phyloP scores from a whole-genome alignment of 2,329 filamentous ascomycete genomes.

The Fusarium longipes region DNA sequence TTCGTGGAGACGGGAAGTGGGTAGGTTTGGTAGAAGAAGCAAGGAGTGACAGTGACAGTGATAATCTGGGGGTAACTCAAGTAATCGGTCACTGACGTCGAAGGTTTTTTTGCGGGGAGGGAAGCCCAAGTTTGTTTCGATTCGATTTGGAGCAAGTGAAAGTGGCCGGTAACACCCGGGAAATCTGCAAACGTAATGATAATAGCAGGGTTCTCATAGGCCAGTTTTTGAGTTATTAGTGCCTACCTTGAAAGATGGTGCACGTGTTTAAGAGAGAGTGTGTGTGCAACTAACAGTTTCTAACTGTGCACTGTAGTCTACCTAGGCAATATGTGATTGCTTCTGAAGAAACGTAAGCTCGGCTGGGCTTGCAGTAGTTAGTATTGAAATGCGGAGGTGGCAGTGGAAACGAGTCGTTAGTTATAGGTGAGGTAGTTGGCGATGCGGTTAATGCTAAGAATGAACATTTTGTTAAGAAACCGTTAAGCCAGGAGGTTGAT shows the following conservation, averaged over 20 bases:
- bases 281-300: neutral
- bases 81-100: slow-evolving; percentile 39
- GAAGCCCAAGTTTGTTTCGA: slow-evolving; percentile 1
- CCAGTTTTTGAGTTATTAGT: slow-evolving; percentile 3
- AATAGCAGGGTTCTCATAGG: slow-evolving; percentile 54
- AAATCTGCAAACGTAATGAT: slow-evolving; percentile 32
- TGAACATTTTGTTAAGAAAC: slow-evolving; percentile 13
- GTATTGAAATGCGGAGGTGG: slow-evolving; percentile 20
- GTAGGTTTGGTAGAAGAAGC: neutral
- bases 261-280: slow-evolving; percentile 4
- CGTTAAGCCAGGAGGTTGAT: neutral
- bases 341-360: slow-evolving; percentile 2
- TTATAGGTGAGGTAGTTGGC: slow-evolving; percentile 1
- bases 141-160: neutral
- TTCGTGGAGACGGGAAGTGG: slow-evolving; percentile 3
- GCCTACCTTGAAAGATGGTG: neutral
- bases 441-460: slow-evolving; percentile 15
- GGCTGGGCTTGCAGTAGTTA: slow-evolving; percentile 30
- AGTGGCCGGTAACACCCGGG: slow-evolving; percentile 43
- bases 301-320: neutral
- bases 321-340: too few relatives aligned
- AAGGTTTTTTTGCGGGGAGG: slow-evolving; percentile 32
- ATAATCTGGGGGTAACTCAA: slow-evolving; percentile 21
- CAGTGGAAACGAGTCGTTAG: neutral
- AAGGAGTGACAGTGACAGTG: slow-evolving; percentile 18